Percentiles rank a stretch among this genome's conserved stretches.
These are phyloP conservation scores for Coccomyxa sp. DNA, from an alignment of 139 green algal genomes.

Conservation along the genomic window DNA sequence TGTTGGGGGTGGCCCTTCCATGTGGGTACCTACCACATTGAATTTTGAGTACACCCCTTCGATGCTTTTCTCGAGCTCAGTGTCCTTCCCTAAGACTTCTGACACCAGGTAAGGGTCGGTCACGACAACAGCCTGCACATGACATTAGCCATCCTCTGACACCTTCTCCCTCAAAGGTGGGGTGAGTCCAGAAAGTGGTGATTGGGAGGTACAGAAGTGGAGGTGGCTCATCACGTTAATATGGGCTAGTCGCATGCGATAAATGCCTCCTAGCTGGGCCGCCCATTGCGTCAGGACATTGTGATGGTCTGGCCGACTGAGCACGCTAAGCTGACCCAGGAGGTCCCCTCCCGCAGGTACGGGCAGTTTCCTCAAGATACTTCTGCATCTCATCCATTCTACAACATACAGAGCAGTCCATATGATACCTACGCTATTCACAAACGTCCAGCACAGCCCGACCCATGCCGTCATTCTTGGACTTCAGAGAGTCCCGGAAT, in stretches of 20 bases:
- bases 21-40: neutral
- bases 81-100: neutral
- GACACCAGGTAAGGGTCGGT: slow-evolving; percentile 9
- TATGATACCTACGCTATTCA: no score
- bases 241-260: slow-evolving; percentile 2
- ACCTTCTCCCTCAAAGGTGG: neutral
- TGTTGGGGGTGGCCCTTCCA: neutral
- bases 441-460: no score
- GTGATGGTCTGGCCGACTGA: neutral
- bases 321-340: neutral
- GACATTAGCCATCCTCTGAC: neutral
- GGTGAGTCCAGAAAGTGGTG: neutral
- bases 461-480: no score
- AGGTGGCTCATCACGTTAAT: neutral
- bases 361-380: neutral
- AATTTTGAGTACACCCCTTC: slow-evolving; percentile 11
- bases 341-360: neutral
- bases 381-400: neutral
- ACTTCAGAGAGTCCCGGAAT: no score
- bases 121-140: slow-evolving; percentile 8
- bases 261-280: slow-evolving; percentile 2
- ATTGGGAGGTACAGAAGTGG: neutral
- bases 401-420: neutral
- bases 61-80: slow-evolving; percentile 12
- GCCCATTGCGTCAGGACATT: neutral